phyloP scores from a whole-genome alignment of 2,329 filamentous ascomycete genomes.

The Nakataea oryzae region DNA sequence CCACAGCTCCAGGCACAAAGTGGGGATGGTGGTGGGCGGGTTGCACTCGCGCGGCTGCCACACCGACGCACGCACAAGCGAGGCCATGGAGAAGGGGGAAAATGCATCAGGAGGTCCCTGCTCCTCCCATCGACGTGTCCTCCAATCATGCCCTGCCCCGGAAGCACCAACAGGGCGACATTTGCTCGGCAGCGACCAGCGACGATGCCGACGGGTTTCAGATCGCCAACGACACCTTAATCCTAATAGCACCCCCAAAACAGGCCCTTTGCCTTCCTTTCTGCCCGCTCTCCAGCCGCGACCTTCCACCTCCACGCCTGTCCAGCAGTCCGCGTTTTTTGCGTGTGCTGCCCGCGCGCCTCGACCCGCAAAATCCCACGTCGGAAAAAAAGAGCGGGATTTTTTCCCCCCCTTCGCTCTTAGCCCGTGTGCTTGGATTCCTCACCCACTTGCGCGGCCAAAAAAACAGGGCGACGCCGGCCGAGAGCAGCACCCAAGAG shows the following conservation, averaged over 20 bases:
- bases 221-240: not conserved
- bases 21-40: not conserved
- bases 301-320: not conserved
- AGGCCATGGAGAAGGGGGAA: conserved; percentile 1
- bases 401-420: too few species aligned
- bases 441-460: not conserved
- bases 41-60: not conserved
- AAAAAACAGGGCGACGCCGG: not conserved
- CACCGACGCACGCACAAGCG: not conserved
- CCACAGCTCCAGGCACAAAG: not conserved
- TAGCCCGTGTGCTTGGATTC: not conserved
- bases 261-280: too few species aligned
- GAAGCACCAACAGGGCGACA: not conserved
- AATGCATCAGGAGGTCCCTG: not conserved
- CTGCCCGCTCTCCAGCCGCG: too few species aligned
- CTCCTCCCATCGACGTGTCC: not conserved
- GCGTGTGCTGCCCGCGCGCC: not conserved
- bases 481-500: not conserved
- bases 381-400: not conserved
- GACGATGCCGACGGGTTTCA: not conserved
- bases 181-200: not conserved
- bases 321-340: not conserved
- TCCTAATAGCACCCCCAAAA: too few species aligned
- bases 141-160: not conserved
- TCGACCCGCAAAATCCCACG: not conserved